Base-by-base conservation (phyloP, 1,139 yeast species). In the Blastobotrys illinoisensis region DNA sequence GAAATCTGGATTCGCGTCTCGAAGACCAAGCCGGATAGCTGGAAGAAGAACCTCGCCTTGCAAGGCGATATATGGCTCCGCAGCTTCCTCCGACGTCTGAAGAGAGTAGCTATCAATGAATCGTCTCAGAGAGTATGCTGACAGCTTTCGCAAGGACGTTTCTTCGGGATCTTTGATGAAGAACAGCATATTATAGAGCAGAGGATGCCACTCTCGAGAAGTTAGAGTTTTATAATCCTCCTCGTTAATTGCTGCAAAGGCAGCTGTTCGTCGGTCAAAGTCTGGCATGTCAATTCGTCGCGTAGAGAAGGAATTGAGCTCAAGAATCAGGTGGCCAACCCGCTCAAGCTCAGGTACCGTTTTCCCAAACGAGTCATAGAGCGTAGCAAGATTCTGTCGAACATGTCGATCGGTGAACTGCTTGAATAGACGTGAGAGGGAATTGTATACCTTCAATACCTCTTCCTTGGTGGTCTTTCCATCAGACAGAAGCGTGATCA, bases 131-230 rank as follows among this genome's bases (percentile, higher is more conserved):
- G 85, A 72, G 62, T 79, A 85, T 0, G 88, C 74, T 1, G 97
- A 89, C 65, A 87, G 89, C 0, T 88, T 80, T 69, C 98, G 79
- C 53, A 93, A 74, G 0, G 96, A 86, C 56, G 87, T 75, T 67
- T 93, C 99, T 20, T 82, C 85, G 43, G 83, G 85, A 64, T 89
- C 96, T 57, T 83, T 83, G 56, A 93, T 79, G 67, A 81, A 88
- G 65, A 74, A 90, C 47, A 93, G 75, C 57, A 83, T 78, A 57
- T 84, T 80, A 67, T 85, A 79, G 44, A 93, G 58, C 2, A 95
- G 65, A 1, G 97, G 97, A 7, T 80, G 64, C 99, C 99, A 95
- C 64, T 89, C 90, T 2, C 70, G 57, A 0, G 81, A 73, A 0
- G 79, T 67, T 13, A 87, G 70, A 0, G 67, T 58, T 1, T 53